Evolutionary conservation across 345 rosid species (phyloP).

Genomic region (Kernera saxatilis): DNA sequence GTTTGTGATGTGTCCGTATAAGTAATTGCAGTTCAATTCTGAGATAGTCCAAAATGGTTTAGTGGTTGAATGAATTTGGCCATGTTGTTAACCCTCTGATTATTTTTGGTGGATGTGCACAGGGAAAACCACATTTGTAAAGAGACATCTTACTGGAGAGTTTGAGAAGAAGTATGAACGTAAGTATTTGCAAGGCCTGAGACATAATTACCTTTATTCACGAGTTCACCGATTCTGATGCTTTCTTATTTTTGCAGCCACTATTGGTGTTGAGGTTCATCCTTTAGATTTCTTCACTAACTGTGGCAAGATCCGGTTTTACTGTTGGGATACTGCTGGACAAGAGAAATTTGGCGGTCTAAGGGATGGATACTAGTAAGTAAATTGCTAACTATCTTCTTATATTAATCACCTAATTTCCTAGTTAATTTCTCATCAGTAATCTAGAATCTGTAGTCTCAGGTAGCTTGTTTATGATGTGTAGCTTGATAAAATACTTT

Average conservation of each 20-base stretch:
- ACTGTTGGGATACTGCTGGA: constrained; percentile 99
- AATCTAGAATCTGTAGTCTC: not conserved
- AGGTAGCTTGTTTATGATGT: not conserved
- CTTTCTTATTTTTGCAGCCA: constrained; percentile 39
- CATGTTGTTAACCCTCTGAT: not conserved
- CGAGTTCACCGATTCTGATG: not conserved
- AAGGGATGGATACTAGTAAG: constrained; percentile 97
- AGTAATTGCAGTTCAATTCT: not conserved
- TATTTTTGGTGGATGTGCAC: not conserved
- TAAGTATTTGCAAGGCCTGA: constrained; percentile 19
- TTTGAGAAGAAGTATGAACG: constrained; percentile 80
- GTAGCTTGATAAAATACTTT: not conserved
- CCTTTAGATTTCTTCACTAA: constrained; percentile 94
- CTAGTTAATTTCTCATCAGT: not conserved
- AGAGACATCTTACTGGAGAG: constrained; percentile 73
- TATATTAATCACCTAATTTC: not conserved
- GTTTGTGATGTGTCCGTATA: not conserved
- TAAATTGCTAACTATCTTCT: not conserved
- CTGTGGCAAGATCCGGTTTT: constrained; percentile 87
- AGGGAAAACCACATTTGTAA: constrained; percentile 74
- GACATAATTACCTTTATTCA: not conserved
- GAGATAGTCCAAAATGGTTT: not conserved
- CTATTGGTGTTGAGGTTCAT: constrained; percentile 98
- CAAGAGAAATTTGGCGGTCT: constrained; percentile 98
- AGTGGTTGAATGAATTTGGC: not conserved